These are phyloP conservation scores for Diplodia sapinea DNA, from an alignment of 2,329 filamentous ascomycete species.

Conservation along the genomic window DNA sequence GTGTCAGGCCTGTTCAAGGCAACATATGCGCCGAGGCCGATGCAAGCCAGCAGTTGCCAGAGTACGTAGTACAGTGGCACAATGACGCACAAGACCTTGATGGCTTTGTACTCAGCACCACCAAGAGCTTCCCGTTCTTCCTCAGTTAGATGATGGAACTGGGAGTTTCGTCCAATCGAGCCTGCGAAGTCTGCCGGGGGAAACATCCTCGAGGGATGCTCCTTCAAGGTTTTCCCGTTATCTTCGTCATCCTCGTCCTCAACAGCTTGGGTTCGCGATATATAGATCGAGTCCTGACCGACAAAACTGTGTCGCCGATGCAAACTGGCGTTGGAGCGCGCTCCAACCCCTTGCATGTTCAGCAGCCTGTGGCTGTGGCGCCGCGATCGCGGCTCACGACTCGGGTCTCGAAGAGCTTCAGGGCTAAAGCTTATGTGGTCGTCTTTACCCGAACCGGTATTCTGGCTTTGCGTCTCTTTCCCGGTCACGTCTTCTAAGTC, in stretches of 20 bases:
- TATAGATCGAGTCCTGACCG: conserved; percentile 1
- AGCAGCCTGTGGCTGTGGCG: conserved; percentile 38
- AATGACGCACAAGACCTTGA: conserved; percentile 63
- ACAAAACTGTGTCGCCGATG: conserved; percentile 31
- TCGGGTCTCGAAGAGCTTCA: conserved; percentile 35
- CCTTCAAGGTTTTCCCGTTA: neutral
- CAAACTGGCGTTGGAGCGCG: conserved; percentile 40
- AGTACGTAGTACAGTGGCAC: conserved; percentile 66
- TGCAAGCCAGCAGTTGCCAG: conserved; percentile 64
- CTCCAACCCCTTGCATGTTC: conserved; percentile 45
- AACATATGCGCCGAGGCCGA: conserved; percentile 69
- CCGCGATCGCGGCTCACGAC: conserved; percentile 26
- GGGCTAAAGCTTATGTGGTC: conserved; percentile 43
- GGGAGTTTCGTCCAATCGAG: conserved; percentile 53
- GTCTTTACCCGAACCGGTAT: conserved; percentile 15
- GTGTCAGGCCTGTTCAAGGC: conserved; percentile 57
- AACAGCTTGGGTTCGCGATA: conserved; percentile 2
- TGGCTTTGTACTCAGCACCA: conserved; percentile 68
- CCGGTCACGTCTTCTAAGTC: neutral
- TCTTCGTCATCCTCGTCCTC: conserved; percentile 9
- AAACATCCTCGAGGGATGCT: conserved; percentile 31
- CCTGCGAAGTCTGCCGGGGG: conserved; percentile 44
- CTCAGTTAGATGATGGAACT: conserved; percentile 60
- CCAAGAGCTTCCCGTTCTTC: conserved; percentile 64
- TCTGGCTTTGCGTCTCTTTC: neutral